Evolutionary conservation across 2,329 filamentous ascomycete species (phyloP).

Genomic region (Acarospora socialis): DNA sequence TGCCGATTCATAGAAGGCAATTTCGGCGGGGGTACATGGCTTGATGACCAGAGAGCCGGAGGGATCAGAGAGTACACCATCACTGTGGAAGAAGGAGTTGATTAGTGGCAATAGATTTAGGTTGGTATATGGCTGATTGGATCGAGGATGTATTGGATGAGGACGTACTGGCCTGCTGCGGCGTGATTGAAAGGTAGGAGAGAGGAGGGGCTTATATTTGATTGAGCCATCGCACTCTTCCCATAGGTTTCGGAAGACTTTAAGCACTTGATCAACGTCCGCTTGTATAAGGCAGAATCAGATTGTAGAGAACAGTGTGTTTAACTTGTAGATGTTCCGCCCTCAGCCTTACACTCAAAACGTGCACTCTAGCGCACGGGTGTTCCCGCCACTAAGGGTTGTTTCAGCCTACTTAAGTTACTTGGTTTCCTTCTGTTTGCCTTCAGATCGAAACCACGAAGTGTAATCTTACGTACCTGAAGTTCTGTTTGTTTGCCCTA

Average conservation of each 20-base stretch:
- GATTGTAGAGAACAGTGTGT: constrained; percentile 4
- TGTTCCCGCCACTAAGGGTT: too few relatives aligned
- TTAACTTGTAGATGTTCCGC: too few relatives aligned
- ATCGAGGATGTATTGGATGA: constrained; percentile 1
- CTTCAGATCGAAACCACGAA: too few relatives aligned
- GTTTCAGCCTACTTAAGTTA: too few relatives aligned
- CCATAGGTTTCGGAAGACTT: too few relatives aligned
- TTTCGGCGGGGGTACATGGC: constrained; percentile 73
- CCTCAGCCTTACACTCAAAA: too few relatives aligned
- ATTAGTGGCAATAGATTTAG: constrained; percentile 2
- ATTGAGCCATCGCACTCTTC: constrained; percentile 12
- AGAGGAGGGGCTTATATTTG: constrained; percentile 20
- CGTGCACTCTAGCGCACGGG: too few relatives aligned
- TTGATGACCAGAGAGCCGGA: constrained; percentile 85
- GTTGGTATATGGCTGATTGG: constrained; percentile 7
- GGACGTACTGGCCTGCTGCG: constrained; percentile 70
- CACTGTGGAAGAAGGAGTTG: constrained; percentile 38
- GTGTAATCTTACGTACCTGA: too few relatives aligned
- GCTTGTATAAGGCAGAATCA: not conserved
- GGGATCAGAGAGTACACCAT: constrained; percentile 74
- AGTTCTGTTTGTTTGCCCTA: too few relatives aligned
- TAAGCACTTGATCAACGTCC: too few relatives aligned
- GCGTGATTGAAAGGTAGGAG: constrained; percentile 59
- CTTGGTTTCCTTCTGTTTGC: too few relatives aligned
- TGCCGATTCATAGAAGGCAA: constrained; percentile 76